These are phyloP conservation scores for Colletotrichum navitas DNA, from an alignment of 2,329 filamentous ascomycete species.

Conservation along the genomic window DNA sequence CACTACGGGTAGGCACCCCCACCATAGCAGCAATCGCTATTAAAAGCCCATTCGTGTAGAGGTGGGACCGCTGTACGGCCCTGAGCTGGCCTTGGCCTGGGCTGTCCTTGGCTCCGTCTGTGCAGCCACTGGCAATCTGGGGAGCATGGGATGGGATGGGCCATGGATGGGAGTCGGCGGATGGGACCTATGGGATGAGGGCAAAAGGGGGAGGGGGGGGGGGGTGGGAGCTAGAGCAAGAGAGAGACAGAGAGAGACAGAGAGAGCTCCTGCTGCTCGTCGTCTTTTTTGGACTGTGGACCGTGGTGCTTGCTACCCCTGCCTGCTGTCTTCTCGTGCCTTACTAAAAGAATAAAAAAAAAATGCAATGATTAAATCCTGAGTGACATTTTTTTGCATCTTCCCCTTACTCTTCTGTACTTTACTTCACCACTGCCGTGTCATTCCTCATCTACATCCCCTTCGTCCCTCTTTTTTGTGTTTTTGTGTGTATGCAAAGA, in stretches of 20 bases:
- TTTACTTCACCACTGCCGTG: conserved; percentile 28
- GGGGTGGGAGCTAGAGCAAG: not conserved
- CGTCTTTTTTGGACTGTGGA: conserved; percentile 29
- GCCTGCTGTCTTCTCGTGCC: conserved; percentile 32
- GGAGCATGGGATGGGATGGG: conserved; percentile 26
- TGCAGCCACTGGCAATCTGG: conserved; percentile 42
- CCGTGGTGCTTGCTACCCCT: conserved; percentile 39
- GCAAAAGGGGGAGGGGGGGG: not conserved
- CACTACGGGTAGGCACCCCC: not conserved
- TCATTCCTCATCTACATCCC: conserved; percentile 20
- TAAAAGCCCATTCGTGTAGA: conserved; percentile 24
- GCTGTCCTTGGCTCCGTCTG: conserved; percentile 42
- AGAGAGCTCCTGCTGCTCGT: conserved; percentile 13
- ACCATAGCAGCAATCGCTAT: not conserved
- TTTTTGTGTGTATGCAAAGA: conserved; percentile 25
- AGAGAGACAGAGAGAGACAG: not conserved
- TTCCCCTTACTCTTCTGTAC: conserved; percentile 41
- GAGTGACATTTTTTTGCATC: conserved; percentile 42
- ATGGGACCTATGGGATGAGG: conserved; percentile 1
- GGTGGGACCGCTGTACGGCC: conserved; percentile 38
- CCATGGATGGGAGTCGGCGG: not conserved
- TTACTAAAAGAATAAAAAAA: conserved; percentile 34
- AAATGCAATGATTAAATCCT: conserved; percentile 41
- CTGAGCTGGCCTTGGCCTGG: conserved; percentile 35
- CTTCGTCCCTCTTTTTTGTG: conserved; percentile 22